phyloP scores from a whole-genome alignment of 352 stramenopile genomes.

The Blastocystis hominis region DNA sequence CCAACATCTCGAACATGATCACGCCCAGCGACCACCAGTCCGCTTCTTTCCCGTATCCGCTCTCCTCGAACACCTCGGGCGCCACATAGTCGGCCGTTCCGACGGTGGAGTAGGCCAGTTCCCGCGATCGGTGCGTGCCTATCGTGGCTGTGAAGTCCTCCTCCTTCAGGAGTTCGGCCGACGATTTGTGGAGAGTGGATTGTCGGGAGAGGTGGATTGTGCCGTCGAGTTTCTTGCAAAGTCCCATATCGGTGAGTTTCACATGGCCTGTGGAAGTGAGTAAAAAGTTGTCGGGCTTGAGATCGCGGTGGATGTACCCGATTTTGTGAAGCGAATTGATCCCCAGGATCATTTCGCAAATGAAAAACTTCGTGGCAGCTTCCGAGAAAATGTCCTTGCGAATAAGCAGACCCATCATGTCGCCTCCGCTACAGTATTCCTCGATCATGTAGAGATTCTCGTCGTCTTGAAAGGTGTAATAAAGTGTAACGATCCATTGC shows the following conservation, averaged over 20 bases:
- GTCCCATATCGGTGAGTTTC: conserved; percentile 94
- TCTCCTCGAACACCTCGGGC: conserved; percentile 87
- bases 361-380: conserved; percentile 83
- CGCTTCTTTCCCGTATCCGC: conserved; percentile 74
- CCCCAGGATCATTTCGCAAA: conserved; percentile 90
- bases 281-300: conserved; percentile 80
- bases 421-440: conserved; percentile 94
- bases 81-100: conserved; percentile 98
- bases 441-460: conserved; percentile 84
- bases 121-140: conserved; percentile 71
- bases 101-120: conserved; percentile 90
- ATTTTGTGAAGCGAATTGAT: conserved; percentile 93
- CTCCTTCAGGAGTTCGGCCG: not conserved
- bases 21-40: conserved; percentile 98
- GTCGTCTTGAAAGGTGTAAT: conserved; percentile 88
- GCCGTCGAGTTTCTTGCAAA: conserved; percentile 65
- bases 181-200: not conserved
- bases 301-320: conserved; percentile 84
- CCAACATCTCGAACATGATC: conserved; percentile 97
- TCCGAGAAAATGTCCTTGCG: conserved; percentile 90
- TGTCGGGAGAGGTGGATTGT: not conserved
- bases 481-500: conserved; percentile 86
- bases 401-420: conserved; percentile 97
- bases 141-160: too few species aligned
- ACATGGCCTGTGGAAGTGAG: conserved; percentile 91